phyloP scores from a whole-genome alignment of 805 yeast genomes.

The Soucietia sequanensis region DNA sequence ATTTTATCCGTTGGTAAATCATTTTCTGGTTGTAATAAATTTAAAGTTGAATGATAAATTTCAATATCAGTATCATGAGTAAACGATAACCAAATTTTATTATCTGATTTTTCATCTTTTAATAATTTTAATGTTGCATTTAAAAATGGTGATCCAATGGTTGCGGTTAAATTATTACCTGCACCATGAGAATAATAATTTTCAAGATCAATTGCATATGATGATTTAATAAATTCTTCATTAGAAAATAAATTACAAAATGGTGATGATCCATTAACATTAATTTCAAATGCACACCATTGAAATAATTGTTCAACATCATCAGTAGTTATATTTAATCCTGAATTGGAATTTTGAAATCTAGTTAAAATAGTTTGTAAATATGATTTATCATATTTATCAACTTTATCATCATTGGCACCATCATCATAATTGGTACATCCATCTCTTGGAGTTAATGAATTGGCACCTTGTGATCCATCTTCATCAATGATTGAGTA shows the following conservation, averaged over 20 bases:
- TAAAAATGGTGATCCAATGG: constrained; percentile 58
- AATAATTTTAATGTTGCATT: constrained; percentile 50
- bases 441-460: constrained; percentile 54
- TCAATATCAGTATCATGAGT: constrained; percentile 73
- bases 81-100: constrained; percentile 65
- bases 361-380: constrained; percentile 54
- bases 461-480: constrained; percentile 51
- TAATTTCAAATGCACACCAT: constrained; percentile 75
- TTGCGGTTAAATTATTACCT: constrained; percentile 56
- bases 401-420: constrained; percentile 19
- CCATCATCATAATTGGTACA: constrained; percentile 38
- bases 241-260: constrained; percentile 68
- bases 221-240: constrained; percentile 62
- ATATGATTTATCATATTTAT: constrained; percentile 39
- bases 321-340: constrained; percentile 45
- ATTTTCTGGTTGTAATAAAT: constrained; percentile 44
- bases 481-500: constrained; percentile 47
- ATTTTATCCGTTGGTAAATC: constrained; percentile 47
- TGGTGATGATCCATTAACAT: constrained; percentile 63
- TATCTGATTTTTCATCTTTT: constrained; percentile 32
- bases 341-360: constrained; percentile 54
- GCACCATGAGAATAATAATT: constrained; percentile 64
- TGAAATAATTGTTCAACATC: constrained; percentile 56
- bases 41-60: constrained; percentile 62
- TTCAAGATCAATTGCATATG: constrained; percentile 57